These are phyloP conservation scores for Podospora didyma DNA, from an alignment of 495 filamentous ascomycete species.

Conservation along the genomic window DNA sequence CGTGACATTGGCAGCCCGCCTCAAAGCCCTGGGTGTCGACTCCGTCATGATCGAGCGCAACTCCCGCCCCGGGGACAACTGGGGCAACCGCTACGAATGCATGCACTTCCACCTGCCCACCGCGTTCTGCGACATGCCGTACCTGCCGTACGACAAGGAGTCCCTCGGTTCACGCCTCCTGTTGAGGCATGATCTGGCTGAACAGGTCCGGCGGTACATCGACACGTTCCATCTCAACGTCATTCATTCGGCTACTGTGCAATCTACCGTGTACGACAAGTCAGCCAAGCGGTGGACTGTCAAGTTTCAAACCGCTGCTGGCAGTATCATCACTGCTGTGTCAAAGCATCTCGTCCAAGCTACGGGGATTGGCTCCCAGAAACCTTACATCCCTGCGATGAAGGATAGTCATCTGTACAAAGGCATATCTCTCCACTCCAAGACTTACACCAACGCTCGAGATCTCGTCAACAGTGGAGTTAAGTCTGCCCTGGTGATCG, in stretches of 20 bases:
- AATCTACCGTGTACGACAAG: conserved; percentile 20
- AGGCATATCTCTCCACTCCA: conserved; percentile 27
- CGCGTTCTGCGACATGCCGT: conserved; percentile 23
- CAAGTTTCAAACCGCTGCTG: conserved; percentile 8
- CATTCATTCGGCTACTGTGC: conserved; percentile 22
- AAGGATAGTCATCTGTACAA: conserved; percentile 14
- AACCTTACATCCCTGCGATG: conserved; percentile 23
- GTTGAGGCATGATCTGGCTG: conserved; percentile 21
- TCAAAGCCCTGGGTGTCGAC: conserved; percentile 33
- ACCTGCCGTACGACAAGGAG: conserved; percentile 15
- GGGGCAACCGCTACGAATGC: conserved; percentile 30
- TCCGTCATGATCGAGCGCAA: conserved; percentile 30
- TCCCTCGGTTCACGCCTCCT: conserved; percentile 12
- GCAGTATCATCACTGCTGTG: conserved; percentile 5
- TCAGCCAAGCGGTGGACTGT: conserved; percentile 20
- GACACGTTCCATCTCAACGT: conserved; percentile 26
- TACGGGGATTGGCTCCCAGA: conserved; percentile 24
- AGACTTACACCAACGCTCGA: conserved; percentile 16
- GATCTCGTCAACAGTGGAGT: conserved; percentile 8
- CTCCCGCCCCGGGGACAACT: conserved; percentile 30
- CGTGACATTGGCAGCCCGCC: conserved; percentile 23
- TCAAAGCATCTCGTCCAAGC: conserved; percentile 32
- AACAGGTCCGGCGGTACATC: conserved; percentile 23
- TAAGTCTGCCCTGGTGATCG: conserved; percentile 32
- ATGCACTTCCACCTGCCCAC: conserved; percentile 30